Base-by-base conservation (phyloP, 106 monocot genomes). In the Hemerocallis citrina region DNA sequence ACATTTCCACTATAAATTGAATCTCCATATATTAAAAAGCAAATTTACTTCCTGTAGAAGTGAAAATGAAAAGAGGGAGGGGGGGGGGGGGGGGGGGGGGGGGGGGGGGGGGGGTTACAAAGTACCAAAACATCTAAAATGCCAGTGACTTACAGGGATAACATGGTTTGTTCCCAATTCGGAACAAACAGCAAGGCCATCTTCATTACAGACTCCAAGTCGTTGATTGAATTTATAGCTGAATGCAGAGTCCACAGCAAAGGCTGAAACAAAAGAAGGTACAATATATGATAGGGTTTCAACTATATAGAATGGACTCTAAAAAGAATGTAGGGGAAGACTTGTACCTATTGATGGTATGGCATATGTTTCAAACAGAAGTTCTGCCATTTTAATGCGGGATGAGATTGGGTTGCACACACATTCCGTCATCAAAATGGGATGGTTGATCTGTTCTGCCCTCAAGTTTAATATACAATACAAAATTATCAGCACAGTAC, bases 351-450 rank as follows among this genome's bases (percentile, higher is more conserved):
- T 27, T 36, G 87, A 87, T 62, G 90, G 87, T 42, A 84, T 68
- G 31, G 79, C 91, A 77, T 96, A 96, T 44, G 87, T 91, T 68
- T 96, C 96, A 66, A 96, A 96, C 33, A 96, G 87, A 75, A 96
- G 96, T 55, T 96, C 96, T 30, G 96, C 81, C 96, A 96, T 96
- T 96, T 84, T 91, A 73, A 84, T 78, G 28, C 96, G 80, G 34
- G 96, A 96, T 27, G 73, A 76, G 12, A 87, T 50, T 40, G 96
- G 96, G 54, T 96, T 96, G 68, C 76, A 81, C 38, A 76, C 69
- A 66, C 91, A 91, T 67, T 96, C 96, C 56, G 96, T 96, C 80
- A 96, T 91, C 38, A 96, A 61, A 58, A 96, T 88, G 35, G 96
- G 96, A 85, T 96, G 96, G 74, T 87, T 77, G 54, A 95, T 70